Base-by-base conservation (phyloP, 1,284 basidiomycete genomes). In the Boletus mariae region DNA sequence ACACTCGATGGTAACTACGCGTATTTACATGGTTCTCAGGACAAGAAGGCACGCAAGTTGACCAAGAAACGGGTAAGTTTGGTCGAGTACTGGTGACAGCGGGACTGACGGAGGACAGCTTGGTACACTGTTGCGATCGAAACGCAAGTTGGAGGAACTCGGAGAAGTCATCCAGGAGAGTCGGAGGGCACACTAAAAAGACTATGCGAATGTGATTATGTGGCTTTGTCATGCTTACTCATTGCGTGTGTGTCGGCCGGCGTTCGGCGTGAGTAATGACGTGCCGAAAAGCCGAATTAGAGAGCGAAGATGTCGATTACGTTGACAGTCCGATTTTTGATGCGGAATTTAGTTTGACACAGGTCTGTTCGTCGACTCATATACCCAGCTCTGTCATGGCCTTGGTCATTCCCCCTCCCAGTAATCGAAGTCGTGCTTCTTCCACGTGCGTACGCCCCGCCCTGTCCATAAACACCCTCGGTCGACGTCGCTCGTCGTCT, bases 31-130 rank as follows among this genome's bases (percentile, higher is more conserved):
- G 26, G 3, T 25, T 11, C 25, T 38, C 64, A 93, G 92, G 94
- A 98, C 75, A 98, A 98, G 85, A 96, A 95, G 79, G 95, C 95
- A 57, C 84, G 92, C 75, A 98, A 97, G 80, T 80, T 97, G 79
- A 95, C 94, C 65, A 98, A 98, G 85, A 96, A 95, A 81, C 86
- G 94, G 80, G 94, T 96, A 71, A 65, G 93, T 80, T 26, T 20
- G n/a, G 6, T 5, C 31, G 13, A 25, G n/a, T 20, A 11, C 20
- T 0, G 29, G 8, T 1, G 34, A 2, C 1, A 3, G 5, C 9
- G 9, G 20, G 15, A 29, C 52, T 66, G 48, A 56, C 15, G 23
- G 41, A 26, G 13, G 7, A 28, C 63, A 96, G 93, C 86, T 98
- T 68, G 95, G 95, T 47, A 98, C 95, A 29, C 83, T 98, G 65